phyloP scores from a whole-genome alignment of 805 yeast genomes.

The Metschnikowia lochheadii region DNA sequence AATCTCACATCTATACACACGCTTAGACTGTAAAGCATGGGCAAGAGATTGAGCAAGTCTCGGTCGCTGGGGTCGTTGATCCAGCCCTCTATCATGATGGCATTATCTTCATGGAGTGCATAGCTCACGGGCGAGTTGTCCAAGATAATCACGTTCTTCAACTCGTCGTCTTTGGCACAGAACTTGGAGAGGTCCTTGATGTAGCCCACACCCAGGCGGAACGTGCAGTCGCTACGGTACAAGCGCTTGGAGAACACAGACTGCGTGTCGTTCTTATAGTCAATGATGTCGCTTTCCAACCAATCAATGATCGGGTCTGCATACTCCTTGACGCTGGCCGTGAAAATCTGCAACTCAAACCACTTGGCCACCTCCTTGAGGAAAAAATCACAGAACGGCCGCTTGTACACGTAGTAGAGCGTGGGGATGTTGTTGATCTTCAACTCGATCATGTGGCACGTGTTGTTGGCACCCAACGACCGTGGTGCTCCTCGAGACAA shows the following conservation, averaged over 20 bases:
- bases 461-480: conserved; percentile 29
- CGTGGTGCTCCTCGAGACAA: conserved; percentile 62
- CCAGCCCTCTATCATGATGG: conserved; percentile 96
- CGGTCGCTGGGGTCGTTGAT: conserved; percentile 91
- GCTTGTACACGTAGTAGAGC: conserved; percentile 81
- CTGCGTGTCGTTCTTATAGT: conserved; percentile 14
- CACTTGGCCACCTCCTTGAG: conserved; percentile 73
- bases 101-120: conserved; percentile 79
- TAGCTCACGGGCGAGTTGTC: conserved; percentile 94
- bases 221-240: conserved; percentile 77
- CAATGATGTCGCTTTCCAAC: conserved; percentile 60
- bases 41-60: conserved; percentile 76
- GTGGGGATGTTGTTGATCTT: conserved; percentile 65
- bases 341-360: conserved; percentile 87
- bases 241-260: conserved; percentile 52
- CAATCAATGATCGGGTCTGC: conserved; percentile 97
- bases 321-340: conserved; percentile 91
- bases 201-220: conserved; percentile 78
- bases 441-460: conserved; percentile 76
- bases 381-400: conserved; percentile 89
- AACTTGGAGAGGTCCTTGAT: conserved; percentile 46
- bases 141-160: conserved; percentile 67
- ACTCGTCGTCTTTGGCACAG: conserved; percentile 61
- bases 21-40: conserved; percentile 71
- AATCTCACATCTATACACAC: conserved; percentile 81